Base-by-base conservation (phyloP, 1,284 basidiomycete genomes). In the Earliella scabrosa region DNA sequence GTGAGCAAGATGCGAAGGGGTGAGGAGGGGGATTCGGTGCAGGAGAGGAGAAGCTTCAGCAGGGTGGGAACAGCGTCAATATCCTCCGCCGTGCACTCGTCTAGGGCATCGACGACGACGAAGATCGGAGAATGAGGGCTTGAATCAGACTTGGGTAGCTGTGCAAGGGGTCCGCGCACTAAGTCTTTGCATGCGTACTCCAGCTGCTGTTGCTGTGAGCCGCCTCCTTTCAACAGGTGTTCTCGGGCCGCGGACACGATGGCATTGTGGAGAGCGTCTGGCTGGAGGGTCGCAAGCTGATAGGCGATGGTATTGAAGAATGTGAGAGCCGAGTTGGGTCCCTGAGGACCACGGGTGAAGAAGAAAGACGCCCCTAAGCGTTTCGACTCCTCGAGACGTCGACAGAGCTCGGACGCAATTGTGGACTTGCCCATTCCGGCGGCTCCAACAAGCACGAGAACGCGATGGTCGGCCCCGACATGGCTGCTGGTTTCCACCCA, bases 371-470 rank as follows among this genome's bases (percentile, higher is more conserved):
- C n/a, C n/a, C n/a, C n/a, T n/a, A n/a, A n/a, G n/a, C n/a, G n/a
- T n/a, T n/a, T n/a, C n/a, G n/a, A n/a, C n/a, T n/a, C n/a, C n/a
- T n/a, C n/a, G n/a, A n/a, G n/a, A n/a, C n/a, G n/a, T n/a, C n/a
- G n/a, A n/a, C n/a, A n/a, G n/a, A n/a, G n/a, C n/a, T n/a, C n/a
- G n/a, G n/a, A n/a, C n/a, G n/a, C n/a, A n/a, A n/a, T 54, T 9
- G 58, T 56, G 9, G 57, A 57, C 40, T 63, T 63, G 18, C 61
- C 58, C 31, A 54, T 58, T 7, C 58, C 61, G 2, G 55, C 48
- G 3, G 27, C 35, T 13, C 61, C 58, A 23, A 24, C 50, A 20
- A 63, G 47, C 18, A 59, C 32, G 44, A 36, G 53, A 21, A 52
- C 36, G 9, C 45, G 38, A 16, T 27, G 40, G 20, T 32, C 39